Evolutionary conservation across 2,329 filamentous ascomycete genomes (phyloP), one percentile per base, ranked within the genome.

Genomic region (Colletotrichum theobromicola): DNA sequence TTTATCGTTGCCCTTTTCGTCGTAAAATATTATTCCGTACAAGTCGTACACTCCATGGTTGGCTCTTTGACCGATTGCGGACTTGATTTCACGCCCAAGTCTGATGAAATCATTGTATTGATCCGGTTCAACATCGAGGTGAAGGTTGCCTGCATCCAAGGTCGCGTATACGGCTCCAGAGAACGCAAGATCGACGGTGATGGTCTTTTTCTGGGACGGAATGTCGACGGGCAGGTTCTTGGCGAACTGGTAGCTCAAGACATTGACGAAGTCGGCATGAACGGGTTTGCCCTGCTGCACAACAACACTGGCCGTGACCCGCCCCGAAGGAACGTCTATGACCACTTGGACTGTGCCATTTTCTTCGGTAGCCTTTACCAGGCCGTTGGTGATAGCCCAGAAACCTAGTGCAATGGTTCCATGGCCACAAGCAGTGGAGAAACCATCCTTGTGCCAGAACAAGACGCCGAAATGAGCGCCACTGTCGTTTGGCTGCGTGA

Each of bases 381-480:
- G 34, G 30, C 74, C 70, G 2, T 61, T 70, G 3, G 35, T 12
- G 1, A 79, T 26, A 9, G 79, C 78, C 79, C 79, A 80, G 24
- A 77, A 80, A 1, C 79, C 79, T 7, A 80, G n/a, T 3, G 78
- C 79, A 34, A 80, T 80, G 1, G 79, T 80, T 1, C 79, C 79
- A 9, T 80, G 79, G 2, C 79, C 79, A 5, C 79, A 80, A 0
- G 79, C 79, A 0, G 79, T 80, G 1, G 79, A 80, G 64, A 80
- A 80, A 8, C 79, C 79, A 42, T 80, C 79, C 13, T 79, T 80
- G 24, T 80, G 79, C 79, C 79, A 80, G 55, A 80, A 80, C 1
- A 80, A 21, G 2, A 80, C 79, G 4, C 79, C 79, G 28, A 79
- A 80, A 5, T 75, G 64, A 21, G 79, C 79, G 1, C 75, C 77